Base-by-base conservation (phyloP, 129 eudicot species). In the Scalesia atractyloides region DNA sequence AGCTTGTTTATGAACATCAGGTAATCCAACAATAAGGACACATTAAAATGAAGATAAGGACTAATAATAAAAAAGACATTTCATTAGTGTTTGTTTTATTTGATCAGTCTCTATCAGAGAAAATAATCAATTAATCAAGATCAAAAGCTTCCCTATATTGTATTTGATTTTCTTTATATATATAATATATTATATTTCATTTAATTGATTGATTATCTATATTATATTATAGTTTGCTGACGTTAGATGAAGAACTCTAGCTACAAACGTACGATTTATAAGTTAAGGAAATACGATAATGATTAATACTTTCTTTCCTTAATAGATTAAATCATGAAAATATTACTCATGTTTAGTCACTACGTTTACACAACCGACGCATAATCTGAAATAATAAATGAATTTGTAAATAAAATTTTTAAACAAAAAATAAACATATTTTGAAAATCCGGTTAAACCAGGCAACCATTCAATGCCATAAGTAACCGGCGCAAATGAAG, bases 61-160 rank as follows among this genome's bases (percentile, higher is more conserved):
- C 81, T 61, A 36, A 47, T 34, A 61, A 60, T 7, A 69, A 12
- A 37, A 49, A 24, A 17, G 14, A 69, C n/a, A 13, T 9, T 50
- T 22, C 26, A 20, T 49, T 34, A 39, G 15, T n/a, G 4, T 75
- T 75, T n/a, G 56, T 61, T 77, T 59, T 72, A 26, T 18, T 77
- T 69, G 39, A 71, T 46, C 48, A 14, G 30, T 77, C 76, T 62
- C 70, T 50, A 37, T 77, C 81, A 77, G 54, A 7, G 66, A 37
- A 34, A 20, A 24, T 18, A 60, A 30, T 30, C 66, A 30, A 30
- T 30, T 30, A 30, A 30, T 30, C 34, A 59, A 60, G 9, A 60
- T 60, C 30, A 30, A 60, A 30, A 5, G 66, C 19, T 30, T 7
- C 17, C 18, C 2, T 57, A 58, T 58, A 58, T 9, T 14, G 44